Evolutionary conservation across 345 rosid species (phyloP).

Genomic region (Hevea brasiliensis): DNA sequence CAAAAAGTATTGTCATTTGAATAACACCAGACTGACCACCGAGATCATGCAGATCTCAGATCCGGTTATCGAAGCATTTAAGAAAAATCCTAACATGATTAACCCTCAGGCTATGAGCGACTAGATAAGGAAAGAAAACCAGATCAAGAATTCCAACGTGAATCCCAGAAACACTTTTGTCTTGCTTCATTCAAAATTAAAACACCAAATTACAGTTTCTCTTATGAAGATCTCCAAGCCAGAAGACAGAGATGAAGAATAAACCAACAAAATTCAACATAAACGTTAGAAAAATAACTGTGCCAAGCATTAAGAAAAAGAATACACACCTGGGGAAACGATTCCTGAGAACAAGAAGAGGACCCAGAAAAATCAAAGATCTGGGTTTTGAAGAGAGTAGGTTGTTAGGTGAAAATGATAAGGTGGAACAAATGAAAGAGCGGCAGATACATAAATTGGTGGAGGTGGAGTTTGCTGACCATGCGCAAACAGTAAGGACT

Average conservation of each 20-base stretch:
- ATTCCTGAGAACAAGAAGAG: neutral
- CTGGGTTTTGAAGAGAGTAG: conserved; percentile 19
- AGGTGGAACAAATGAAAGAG: neutral
- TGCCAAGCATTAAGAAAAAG: neutral
- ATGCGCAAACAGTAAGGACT: neutral
- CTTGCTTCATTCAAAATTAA: neutral
- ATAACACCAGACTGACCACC: neutral
- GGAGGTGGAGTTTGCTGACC: neutral
- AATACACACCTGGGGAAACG: conserved; percentile 19
- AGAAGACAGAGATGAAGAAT: neutral
- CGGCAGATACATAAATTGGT: neutral
- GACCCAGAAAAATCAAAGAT: conserved; percentile 25
- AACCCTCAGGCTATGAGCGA: neutral
- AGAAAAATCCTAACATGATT: neutral
- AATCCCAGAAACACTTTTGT: neutral
- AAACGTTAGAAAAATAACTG: neutral
- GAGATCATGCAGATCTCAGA: conserved; percentile 16
- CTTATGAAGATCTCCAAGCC: neutral
- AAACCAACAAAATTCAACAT: neutral
- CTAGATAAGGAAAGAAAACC: neutral
- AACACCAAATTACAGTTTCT: neutral
- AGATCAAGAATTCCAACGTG: conserved; percentile 17
- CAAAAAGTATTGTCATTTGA: neutral
- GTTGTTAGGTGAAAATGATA: neutral
- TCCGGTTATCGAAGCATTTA: neutral